Base-by-base conservation (phyloP, 805 yeast genomes). In the Barnettozyma populi region DNA sequence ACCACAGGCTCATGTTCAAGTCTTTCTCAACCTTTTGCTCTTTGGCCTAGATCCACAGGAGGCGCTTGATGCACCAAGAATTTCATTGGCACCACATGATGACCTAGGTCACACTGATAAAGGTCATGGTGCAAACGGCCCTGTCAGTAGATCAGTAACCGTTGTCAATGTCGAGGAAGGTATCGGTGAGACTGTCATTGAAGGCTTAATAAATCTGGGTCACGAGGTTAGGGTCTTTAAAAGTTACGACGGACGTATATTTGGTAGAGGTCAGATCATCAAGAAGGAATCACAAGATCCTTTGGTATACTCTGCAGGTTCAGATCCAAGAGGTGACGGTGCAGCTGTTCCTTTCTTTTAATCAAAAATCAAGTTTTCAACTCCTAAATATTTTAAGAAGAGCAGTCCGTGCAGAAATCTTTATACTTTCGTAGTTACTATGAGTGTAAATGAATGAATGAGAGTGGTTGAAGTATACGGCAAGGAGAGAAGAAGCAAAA, bases 321-420 rank as follows among this genome's bases (percentile, higher is more conserved):
- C 86, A 46, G 95, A 86, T 55, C 75, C 72, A n/a, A 72, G 95
- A 45, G 95, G 90, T n/a, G 95, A 86, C 62, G 95, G 95, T 7
- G 84, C 85, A 2, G 82, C 92, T 10, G 76, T 76, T 19, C 51
- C 51, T 21, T 45, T 45, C 10, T 18, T 44, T 23, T 48, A 27
- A 40, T 23, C 44, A 23, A 39, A 13, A n/a, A 4, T 19, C 11
- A 16, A 23, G 25, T 23, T 7, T 10, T n/a, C 21, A 19, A 7
- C 20, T 7, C 10, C 4, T 35, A n/a, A 4, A 19, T 35, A 35
- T 6, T 19, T 32, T 32, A 16, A 32, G n/a, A n/a, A n/a, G n/a
- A n/a, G n/a, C n/a, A n/a, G n/a, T n/a, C n/a, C n/a, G n/a, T n/a
- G n/a, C n/a, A n/a, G n/a, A n/a, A n/a, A n/a, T n/a, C n/a, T n/a